These are phyloP conservation scores for Kwoniella shivajii DNA, from an alignment of 1,284 basidiomycete genomes.

Conservation along the genomic window DNA sequence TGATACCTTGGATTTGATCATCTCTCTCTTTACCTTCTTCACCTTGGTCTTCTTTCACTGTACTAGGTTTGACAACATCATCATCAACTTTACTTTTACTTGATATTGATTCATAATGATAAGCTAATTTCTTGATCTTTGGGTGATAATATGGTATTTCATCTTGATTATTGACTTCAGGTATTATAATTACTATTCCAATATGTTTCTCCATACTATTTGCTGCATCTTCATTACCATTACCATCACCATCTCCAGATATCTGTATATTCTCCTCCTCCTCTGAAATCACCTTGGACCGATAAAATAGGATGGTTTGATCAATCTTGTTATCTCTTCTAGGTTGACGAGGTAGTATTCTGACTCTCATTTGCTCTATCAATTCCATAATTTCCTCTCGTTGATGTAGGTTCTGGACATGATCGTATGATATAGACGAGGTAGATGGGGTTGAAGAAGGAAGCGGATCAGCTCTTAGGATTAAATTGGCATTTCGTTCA, in stretches of 20 bases:
- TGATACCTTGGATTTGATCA: conserved; percentile 11
- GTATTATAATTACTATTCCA: conserved; percentile 42
- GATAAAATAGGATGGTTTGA: conserved; percentile 40
- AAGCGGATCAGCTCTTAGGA: conserved; percentile 46
- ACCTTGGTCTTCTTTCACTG: neutral
- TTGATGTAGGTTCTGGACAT: neutral
- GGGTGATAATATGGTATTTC: conserved; percentile 54
- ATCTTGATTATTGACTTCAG: conserved; percentile 28
- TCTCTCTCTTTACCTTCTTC: conserved; percentile 7
- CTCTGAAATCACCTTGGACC: conserved; percentile 13
- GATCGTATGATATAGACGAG: neutral
- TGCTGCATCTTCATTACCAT: conserved; percentile 2
- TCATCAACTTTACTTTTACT: neutral
- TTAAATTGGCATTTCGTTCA: conserved; percentile 50
- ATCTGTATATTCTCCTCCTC: neutral
- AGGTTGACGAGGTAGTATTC: conserved; percentile 49
- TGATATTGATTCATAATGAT: conserved; percentile 29
- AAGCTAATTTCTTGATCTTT: conserved; percentile 43
- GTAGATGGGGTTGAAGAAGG: conserved; percentile 1
- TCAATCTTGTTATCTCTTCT: conserved; percentile 42
- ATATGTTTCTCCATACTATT: conserved; percentile 1
- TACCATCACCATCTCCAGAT: conserved; percentile 1
- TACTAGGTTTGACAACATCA: neutral
- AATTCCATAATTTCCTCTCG: conserved; percentile 22
- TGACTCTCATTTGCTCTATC: conserved; percentile 31